phyloP scores from a whole-genome alignment of 306 rosid species.

The Sicyos baderoa region DNA sequence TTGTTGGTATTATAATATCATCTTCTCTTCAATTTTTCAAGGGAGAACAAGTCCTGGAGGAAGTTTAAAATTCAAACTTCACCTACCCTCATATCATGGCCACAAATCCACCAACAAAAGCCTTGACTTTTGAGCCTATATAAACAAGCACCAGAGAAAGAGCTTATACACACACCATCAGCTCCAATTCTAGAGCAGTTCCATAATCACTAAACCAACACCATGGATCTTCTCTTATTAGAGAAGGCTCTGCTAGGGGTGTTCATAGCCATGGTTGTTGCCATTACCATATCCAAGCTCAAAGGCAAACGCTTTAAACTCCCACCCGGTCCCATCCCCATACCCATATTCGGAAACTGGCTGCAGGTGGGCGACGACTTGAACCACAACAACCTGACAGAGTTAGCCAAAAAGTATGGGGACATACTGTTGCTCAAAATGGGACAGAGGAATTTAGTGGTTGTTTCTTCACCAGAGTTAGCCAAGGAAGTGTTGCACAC shows the following conservation, averaged over 20 bases:
- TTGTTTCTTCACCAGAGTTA: conserved; percentile 62
- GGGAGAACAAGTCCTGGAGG: neutral
- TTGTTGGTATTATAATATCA: neutral
- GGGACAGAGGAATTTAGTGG: conserved; percentile 78
- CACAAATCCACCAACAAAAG: neutral
- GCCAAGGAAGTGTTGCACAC: conserved; percentile 83
- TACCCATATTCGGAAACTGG: conserved; percentile 80
- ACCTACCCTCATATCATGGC: neutral
- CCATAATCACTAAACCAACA: neutral
- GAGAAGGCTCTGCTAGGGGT: conserved; percentile 65
- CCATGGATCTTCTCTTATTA: conserved; percentile 68
- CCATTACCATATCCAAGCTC: conserved; percentile 49
- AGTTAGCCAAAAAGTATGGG: conserved; percentile 57
- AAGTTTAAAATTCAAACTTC: neutral
- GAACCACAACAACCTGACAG: conserved; percentile 77
- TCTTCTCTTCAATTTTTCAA: neutral
- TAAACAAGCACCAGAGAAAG: neutral
- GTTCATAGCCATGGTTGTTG: conserved; percentile 40
- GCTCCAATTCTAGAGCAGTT: neutral
- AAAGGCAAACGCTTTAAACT: conserved; percentile 62
- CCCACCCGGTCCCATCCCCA: conserved; percentile 72
- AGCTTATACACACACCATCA: neutral
- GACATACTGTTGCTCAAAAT: conserved; percentile 67
- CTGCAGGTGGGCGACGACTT: conserved; percentile 86
- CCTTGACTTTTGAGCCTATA: conserved; percentile 4